phyloP scores from a whole-genome alignment of 2,329 filamentous ascomycete genomes.

The Colletotrichum coccodes region DNA sequence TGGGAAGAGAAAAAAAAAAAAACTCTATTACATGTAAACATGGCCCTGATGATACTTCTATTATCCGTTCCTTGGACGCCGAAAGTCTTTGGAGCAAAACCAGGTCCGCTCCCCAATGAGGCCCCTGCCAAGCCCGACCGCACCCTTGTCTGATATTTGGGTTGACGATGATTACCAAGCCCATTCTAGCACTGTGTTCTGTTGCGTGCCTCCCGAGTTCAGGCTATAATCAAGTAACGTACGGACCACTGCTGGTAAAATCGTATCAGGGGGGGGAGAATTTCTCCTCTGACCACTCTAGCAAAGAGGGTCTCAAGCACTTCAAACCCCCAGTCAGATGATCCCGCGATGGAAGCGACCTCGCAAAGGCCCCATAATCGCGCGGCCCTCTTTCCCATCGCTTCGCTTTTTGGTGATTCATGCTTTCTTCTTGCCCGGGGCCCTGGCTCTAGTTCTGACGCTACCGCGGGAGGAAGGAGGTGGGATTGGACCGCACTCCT shows the following conservation, averaged over 20 bases:
- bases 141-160: neutral
- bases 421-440: neutral
- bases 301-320: neutral
- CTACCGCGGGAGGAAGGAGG: neutral
- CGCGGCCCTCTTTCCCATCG: neutral
- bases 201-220: neutral
- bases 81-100: neutral
- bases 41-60: neutral
- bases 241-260: neutral
- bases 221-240: neutral
- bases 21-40: neutral
- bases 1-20: no score
- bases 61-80: neutral
- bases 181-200: neutral
- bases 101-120: neutral
- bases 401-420: no score
- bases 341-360: neutral
- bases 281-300: slow-evolving; percentile 1
- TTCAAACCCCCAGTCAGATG: neutral
- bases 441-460: neutral
- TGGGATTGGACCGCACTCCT: neutral
- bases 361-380: neutral
- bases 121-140: neutral
- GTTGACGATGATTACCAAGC: neutral
- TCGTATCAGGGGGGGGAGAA: neutral